These are phyloP conservation scores for Penicillium expansum DNA, from an alignment of 2,329 filamentous ascomycete genomes.

Conservation along the genomic window DNA sequence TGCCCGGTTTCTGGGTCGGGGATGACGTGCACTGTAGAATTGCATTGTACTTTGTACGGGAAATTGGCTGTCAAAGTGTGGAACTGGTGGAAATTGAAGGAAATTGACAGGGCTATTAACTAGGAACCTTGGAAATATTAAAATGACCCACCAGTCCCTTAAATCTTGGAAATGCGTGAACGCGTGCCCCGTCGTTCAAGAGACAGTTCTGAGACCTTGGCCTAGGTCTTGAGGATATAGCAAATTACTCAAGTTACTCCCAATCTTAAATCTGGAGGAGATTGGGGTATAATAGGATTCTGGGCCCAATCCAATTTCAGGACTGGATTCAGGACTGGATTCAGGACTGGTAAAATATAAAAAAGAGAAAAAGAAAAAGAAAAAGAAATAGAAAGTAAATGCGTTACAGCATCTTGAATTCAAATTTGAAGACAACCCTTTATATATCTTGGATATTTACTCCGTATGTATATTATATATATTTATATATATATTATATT, in stretches of 20 bases:
- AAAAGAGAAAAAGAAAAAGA: too few species aligned
- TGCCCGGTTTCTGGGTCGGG: not conserved
- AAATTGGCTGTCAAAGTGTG: not conserved
- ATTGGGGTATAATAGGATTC: not conserved
- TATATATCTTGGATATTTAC: too few species aligned
- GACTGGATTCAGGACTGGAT: too few species aligned
- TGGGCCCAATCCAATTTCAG: not conserved
- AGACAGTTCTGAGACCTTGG: not conserved
- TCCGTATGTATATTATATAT: too few species aligned
- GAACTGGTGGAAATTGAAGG: not conserved
- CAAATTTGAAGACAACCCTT: too few species aligned
- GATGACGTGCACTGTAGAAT: not conserved
- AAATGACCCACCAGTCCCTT: slow-evolving; percentile 21
- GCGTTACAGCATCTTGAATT: too few species aligned
- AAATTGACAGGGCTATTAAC: not conserved
- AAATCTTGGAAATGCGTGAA: slow-evolving; percentile 18
- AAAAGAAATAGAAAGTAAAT: too few species aligned
- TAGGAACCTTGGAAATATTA: not conserved
- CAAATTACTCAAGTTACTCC: not conserved
- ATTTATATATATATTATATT: too few species aligned
- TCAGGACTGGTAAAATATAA: too few species aligned
- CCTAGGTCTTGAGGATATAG: not conserved
- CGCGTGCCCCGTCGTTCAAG: slow-evolving; percentile 15
- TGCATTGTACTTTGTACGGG: not conserved
- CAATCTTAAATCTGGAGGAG: not conserved